Evolutionary conservation across 2,329 filamentous ascomycete species (phyloP).

Genomic region (Pseudogymnoascus pannorum): DNA sequence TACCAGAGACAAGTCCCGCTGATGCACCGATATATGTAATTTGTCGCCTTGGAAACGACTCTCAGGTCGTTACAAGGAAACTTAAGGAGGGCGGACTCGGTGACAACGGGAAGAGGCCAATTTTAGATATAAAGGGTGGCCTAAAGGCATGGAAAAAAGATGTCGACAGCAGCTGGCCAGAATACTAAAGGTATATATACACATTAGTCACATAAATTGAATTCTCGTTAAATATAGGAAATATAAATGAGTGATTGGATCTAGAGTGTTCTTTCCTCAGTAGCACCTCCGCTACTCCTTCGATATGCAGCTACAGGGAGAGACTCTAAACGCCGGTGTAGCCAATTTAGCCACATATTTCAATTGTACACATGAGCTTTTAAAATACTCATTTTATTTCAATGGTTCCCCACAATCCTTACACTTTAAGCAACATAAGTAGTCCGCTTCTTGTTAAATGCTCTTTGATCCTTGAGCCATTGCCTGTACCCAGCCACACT

Average conservation of each 20-base stretch:
- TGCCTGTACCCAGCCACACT: conserved; percentile 85
- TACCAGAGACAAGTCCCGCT: conserved; percentile 33
- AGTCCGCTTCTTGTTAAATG: conserved; percentile 78
- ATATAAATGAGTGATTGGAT: conserved; percentile 9
- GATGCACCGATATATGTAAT: conserved; percentile 60
- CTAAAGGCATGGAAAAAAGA: conserved; percentile 64
- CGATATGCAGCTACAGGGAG: conserved; percentile 7
- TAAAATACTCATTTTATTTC: conserved; percentile 4
- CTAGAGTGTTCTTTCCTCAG: conserved; percentile 3
- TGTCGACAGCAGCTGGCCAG: conserved; percentile 53
- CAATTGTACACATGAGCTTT: conserved; percentile 7
- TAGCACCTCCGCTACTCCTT: conserved; percentile 1
- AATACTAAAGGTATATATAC: conserved; percentile 36
- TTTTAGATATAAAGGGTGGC: conserved; percentile 66
- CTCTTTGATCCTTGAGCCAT: conserved; percentile 96
- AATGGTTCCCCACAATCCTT: background rate
- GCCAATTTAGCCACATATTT: conserved; percentile 5
- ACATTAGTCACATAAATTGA: background rate
- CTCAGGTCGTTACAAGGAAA: conserved; percentile 59
- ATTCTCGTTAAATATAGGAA: background rate
- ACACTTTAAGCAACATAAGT: conserved; percentile 21
- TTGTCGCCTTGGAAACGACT: conserved; percentile 72
- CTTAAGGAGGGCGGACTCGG: conserved; percentile 53
- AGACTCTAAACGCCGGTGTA: conserved; percentile 6
- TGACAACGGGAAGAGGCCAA: conserved; percentile 41